Evolutionary conservation across 1,139 yeast genomes (phyloP).

Genomic region (Sugiyamaella castrensis): DNA sequence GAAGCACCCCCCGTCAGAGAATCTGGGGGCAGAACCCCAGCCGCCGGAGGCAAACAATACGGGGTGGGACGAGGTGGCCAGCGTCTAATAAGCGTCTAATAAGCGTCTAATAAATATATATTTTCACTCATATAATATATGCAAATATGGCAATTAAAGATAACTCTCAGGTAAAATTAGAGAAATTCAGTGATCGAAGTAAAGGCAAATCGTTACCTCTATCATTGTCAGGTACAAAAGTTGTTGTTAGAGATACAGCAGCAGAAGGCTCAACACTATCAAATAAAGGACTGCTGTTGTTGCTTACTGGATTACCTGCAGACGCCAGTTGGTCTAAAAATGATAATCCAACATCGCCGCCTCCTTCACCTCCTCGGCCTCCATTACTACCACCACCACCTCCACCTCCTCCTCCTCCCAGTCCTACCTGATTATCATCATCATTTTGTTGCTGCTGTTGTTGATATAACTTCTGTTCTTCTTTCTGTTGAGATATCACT

Average conservation of each 20-base stretch:
- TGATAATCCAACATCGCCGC: constrained; percentile 24
- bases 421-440: constrained; percentile 28
- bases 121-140: neutral
- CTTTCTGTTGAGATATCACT: constrained; percentile 31
- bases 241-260: constrained; percentile 2
- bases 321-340: constrained; percentile 30
- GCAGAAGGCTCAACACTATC: constrained; percentile 10
- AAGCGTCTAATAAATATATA: constrained; percentile 4
- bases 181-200: constrained; percentile 7
- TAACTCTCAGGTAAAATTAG: constrained; percentile 3
- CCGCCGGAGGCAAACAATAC: too few species aligned
- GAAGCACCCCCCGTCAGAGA: too few species aligned
- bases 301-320: constrained; percentile 7
- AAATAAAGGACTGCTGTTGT: constrained; percentile 9
- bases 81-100: too few species aligned
- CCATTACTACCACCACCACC: neutral
- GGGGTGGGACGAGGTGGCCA: too few species aligned
- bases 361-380: constrained; percentile 5
- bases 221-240: constrained; percentile 12
- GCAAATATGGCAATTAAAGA: neutral
- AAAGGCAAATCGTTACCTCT: constrained; percentile 13
- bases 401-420: constrained; percentile 9
- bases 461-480: constrained; percentile 14
- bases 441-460: constrained; percentile 13
- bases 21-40: too few species aligned